Percentiles rank a stretch among this genome's conserved stretches.
phyloP scores from a whole-genome alignment of 139 green algal genomes.

The Pedinophyceae sp. region DNA sequence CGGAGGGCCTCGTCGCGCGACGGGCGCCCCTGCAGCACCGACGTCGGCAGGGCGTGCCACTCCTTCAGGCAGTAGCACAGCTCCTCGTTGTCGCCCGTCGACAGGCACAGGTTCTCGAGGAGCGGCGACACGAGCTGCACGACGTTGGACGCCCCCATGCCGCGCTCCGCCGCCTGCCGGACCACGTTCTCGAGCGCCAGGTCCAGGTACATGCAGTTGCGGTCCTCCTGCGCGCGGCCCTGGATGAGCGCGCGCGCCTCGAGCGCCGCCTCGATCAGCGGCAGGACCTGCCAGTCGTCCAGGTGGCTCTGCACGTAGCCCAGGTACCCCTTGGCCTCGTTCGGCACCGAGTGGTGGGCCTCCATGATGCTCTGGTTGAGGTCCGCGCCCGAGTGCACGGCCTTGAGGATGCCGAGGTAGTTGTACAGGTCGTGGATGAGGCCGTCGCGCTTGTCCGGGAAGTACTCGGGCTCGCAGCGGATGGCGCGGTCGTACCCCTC shows the following conservation, averaged over 20 bases:
- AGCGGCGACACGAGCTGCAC: constrained; percentile 72
- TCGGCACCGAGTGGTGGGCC: constrained; percentile 28
- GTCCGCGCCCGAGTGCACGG: constrained; percentile 55
- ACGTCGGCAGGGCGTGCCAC: constrained; percentile 50
- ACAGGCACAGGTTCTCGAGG: constrained; percentile 91
- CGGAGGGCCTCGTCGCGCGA: constrained; percentile 66
- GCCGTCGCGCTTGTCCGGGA: constrained; percentile 55
- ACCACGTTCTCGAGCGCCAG: constrained; percentile 81
- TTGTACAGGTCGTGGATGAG: constrained; percentile 82
- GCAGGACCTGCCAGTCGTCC: constrained; percentile 39
- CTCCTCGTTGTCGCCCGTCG: constrained; percentile 85
- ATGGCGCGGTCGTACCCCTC: constrained; percentile 86
- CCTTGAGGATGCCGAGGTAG: constrained; percentile 91
- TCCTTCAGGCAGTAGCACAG: constrained; percentile 90
- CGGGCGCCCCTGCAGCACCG: constrained; percentile 35
- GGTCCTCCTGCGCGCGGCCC: constrained; percentile 9
- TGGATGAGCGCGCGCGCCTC: constrained; percentile 75
- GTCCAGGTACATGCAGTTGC: constrained; percentile 93
- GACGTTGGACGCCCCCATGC: constrained; percentile 25
- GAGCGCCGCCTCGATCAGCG: constrained; percentile 73
- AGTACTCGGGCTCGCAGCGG: constrained; percentile 60
- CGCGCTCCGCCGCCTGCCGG: constrained; percentile 52
- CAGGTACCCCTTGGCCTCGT: constrained; percentile 49
- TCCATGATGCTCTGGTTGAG: constrained; percentile 9
- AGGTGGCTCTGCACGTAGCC: constrained; percentile 62